Conservation (phyloP, 1,284 basidiomycete genomes). For the Cutaneotrichosporon cutaneum region DNA sequence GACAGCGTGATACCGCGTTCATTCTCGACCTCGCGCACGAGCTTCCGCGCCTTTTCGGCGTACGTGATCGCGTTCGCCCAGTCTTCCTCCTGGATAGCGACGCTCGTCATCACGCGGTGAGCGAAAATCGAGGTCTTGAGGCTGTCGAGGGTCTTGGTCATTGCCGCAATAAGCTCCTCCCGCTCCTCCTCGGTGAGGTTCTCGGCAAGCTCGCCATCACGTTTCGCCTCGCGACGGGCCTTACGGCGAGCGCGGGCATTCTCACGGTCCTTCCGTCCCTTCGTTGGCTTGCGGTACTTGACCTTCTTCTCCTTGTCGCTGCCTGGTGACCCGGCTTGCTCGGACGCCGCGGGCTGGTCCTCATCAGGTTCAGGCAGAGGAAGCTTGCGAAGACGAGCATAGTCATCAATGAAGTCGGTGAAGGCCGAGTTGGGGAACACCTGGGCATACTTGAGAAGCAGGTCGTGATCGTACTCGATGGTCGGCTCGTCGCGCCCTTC, state of each 20-base stretch:
- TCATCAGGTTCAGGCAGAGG: conserved; percentile 56
- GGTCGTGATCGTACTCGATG: conserved; percentile 64
- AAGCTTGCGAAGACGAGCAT: conserved; percentile 65
- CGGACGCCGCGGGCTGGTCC: conserved; percentile 40
- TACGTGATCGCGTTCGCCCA: conserved; percentile 71
- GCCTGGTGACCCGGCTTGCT: conserved; percentile 6
- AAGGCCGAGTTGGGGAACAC: conserved; percentile 67
- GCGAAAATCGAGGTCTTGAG: conserved; percentile 67
- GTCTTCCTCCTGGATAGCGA: conserved; percentile 75
- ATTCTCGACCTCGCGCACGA: conserved; percentile 61
- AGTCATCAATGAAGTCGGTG: conserved; percentile 64
- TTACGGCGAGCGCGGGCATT: conserved; percentile 43
- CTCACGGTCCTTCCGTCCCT: conserved; percentile 16
- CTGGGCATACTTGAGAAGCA: conserved; percentile 65
- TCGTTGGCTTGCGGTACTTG: conserved; percentile 15
- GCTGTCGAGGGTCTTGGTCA: conserved; percentile 42
- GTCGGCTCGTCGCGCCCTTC: conserved; percentile 72
- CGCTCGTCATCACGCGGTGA: conserved; percentile 66
- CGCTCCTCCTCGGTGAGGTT: conserved; percentile 45
- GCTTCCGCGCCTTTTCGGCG: conserved; percentile 67
- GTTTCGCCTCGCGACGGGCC: conserved; percentile 32
- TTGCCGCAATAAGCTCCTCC: conserved; percentile 45
- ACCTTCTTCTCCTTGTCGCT: conserved; percentile 25
- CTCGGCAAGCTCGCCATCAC: conserved; percentile 41
- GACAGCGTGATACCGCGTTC: conserved; percentile 59